phyloP scores from a whole-genome alignment of 768 basidiomycete genomes.

The Tylopilus cervinicoccineus region DNA sequence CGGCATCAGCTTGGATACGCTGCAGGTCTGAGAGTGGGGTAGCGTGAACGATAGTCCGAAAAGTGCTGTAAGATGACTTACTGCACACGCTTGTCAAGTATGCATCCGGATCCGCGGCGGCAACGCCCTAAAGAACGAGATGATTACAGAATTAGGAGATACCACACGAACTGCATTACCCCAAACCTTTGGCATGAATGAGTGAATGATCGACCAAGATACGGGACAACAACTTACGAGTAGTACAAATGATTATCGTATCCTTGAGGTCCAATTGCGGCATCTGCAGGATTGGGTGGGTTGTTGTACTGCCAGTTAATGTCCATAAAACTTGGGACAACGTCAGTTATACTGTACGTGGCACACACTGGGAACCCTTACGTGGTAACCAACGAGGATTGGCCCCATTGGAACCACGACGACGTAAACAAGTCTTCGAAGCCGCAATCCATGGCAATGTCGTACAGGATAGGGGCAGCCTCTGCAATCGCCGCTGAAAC shows the following conservation, averaged over 20 bases:
- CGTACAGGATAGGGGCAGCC: conserved; percentile 35
- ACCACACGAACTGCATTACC: conserved; percentile 32
- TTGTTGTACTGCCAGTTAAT: conserved; percentile 70
- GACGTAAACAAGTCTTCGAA: conserved; percentile 24
- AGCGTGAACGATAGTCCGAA: not conserved
- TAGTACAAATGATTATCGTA: conserved; percentile 85
- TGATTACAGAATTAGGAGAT: not conserved
- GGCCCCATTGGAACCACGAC: conserved; percentile 12
- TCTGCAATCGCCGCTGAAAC: conserved; percentile 33
- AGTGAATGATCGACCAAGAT: conserved; percentile 1
- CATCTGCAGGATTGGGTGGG: conserved; percentile 68
- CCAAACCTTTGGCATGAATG: conserved; percentile 44
- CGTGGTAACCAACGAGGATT: conserved; percentile 36
- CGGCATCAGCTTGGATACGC: conserved; percentile 47
- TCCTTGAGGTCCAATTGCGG: conserved; percentile 61
- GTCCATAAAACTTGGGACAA: conserved; percentile 68
- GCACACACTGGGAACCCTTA: conserved; percentile 18
- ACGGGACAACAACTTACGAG: conserved; percentile 39
- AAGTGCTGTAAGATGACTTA: conserved; percentile 31
- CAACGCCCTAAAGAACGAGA: conserved; percentile 52
- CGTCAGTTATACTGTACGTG: conserved; percentile 2
- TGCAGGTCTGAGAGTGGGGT: conserved; percentile 47
- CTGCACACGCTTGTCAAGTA: conserved; percentile 71
- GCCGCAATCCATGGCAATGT: conserved; percentile 20
- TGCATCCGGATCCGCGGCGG: conserved; percentile 56